Evolutionary conservation across 345 rosid species (phyloP), one percentile per base, ranked within the genome.

Genomic region (Geranium rotundifolium): DNA sequence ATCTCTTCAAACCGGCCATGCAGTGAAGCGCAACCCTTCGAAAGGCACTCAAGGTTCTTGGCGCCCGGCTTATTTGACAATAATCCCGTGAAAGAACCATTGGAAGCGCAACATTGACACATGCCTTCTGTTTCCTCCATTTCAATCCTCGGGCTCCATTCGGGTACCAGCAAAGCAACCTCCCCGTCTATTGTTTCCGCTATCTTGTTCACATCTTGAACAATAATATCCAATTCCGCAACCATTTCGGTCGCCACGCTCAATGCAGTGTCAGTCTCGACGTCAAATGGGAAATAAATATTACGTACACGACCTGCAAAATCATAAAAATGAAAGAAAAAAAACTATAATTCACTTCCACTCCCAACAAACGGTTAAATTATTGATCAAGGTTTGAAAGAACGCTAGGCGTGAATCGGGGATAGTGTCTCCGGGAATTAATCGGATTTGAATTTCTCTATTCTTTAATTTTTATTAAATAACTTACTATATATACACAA

Each of bases 181-280:
- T 88, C 99, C 30, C 85, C 91, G 58, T 93, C 95, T 7, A 93
- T 93, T 84, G 83, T 90, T 30, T 83, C 86, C 1, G 99, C 89
- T 68, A 93, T 93, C 59, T 80, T 86, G 4, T 82, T 82, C 71
- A 79, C 95, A 27, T 90, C 96, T 57, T 80, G 88, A 68, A 82
- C 89, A 4, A 78, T 85, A 59, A 93, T 83, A 73, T 93, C 99
- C 62, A 93, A 79, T 61, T 93, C 99, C 0, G 86, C 85, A 30
- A 90, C 90, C 99, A 93, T 93, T 77, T 93, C 99, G 16, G 82
- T 80, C 19, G 99, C 95, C 41, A 93, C 99, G 29, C 87, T 88
- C 39, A 85, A 68, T 17, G 99, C 97, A 29, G 95, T 86, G 62
- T 93, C 97, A 0, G 58, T 85, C 60, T 84, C 87, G 34, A 81